phyloP scores from a whole-genome alignment of 768 basidiomycete species.

The Mycena belliarum region DNA sequence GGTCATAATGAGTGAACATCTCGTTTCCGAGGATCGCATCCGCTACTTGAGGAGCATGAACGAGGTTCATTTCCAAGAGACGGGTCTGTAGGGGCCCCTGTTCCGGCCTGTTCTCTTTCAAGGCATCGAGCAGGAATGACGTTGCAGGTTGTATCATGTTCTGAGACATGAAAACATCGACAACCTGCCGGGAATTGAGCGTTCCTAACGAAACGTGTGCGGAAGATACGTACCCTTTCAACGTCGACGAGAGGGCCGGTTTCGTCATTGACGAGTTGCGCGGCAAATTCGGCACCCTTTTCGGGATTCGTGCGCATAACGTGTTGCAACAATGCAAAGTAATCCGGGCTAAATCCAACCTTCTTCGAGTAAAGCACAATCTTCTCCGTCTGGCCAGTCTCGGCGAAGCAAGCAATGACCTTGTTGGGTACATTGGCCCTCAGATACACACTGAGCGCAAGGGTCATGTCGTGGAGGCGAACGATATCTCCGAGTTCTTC shows the following conservation, averaged over 20 bases:
- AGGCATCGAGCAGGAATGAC: conserved; percentile 93
- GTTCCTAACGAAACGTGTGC: neutral
- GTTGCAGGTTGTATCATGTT: conserved; percentile 99
- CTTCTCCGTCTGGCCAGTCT: conserved; percentile 98
- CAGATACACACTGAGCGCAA: conserved; percentile 96
- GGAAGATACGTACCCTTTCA: conserved; percentile 64
- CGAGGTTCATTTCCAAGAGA: conserved; percentile 94
- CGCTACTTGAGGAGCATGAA: conserved; percentile 97
- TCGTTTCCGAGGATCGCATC: conserved; percentile 99
- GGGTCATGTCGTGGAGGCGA: conserved; percentile 91
- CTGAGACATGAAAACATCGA: conserved; percentile 99
- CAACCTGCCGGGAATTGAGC: conserved; percentile 54
- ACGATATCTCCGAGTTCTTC: conserved; percentile 99
- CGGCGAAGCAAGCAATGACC: conserved; percentile 98
- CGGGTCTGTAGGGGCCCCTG: conserved; percentile 96
- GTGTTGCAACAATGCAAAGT: conserved; percentile 89
- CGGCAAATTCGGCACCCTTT: conserved; percentile 98
- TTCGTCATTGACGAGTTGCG: conserved; percentile 92
- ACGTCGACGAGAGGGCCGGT: conserved; percentile 89
- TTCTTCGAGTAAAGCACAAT: conserved; percentile 98
- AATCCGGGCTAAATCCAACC: conserved; percentile 92
- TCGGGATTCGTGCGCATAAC: conserved; percentile 96
- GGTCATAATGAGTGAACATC: conserved; percentile 97
- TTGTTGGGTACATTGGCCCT: conserved; percentile 98
- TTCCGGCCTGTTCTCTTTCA: conserved; percentile 98